Percentiles rank a stretch among this genome's conserved stretches.
Conservation (phyloP, 169 alveolate genomes). For the Hepatocystis sp. region DNA sequence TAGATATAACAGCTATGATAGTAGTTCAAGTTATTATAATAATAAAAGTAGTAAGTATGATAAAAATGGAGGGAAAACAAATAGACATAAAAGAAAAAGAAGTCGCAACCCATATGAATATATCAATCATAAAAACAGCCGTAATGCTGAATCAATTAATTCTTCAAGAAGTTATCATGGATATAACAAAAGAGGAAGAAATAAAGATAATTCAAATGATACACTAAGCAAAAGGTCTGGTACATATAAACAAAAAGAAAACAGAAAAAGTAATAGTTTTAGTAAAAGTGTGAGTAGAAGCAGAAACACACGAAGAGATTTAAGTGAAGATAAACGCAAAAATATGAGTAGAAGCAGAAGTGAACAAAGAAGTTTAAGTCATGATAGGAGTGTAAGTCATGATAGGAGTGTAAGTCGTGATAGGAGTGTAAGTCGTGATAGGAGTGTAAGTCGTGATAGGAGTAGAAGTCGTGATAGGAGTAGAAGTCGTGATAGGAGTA, state of each 20-base stretch:
- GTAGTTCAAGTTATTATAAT: conserved; percentile 32
- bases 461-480: conserved; percentile 8
- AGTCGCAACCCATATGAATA: conserved; percentile 39
- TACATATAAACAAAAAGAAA: conserved; percentile 19
- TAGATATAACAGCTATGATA: conserved; percentile 39
- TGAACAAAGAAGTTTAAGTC: conserved; percentile 19
- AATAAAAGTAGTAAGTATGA: conserved; percentile 32
- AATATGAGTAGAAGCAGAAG: conserved; percentile 47
- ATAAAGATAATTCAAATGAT: conserved; percentile 45
- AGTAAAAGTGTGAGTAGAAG: conserved; percentile 21
- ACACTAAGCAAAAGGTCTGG: conserved; percentile 47
- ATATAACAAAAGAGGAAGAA: conserved; percentile 48
- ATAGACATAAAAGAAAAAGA: conserved; percentile 30
- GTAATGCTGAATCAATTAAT: conserved; percentile 37
- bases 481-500: no score
- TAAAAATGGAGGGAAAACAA: conserved; percentile 9
- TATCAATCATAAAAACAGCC: conserved; percentile 4
- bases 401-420: no score
- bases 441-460: conserved; percentile 12
- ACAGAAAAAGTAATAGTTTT: conserved; percentile 7
- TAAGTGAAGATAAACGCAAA: conserved; percentile 31
- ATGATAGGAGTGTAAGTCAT: no score
- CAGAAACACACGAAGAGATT: conserved; percentile 23
- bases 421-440: no score
- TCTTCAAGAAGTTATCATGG: conserved; percentile 55